Evolutionary conservation across 345 rosid species (phyloP).

Genomic region (Eucalyptus microcorys): DNA sequence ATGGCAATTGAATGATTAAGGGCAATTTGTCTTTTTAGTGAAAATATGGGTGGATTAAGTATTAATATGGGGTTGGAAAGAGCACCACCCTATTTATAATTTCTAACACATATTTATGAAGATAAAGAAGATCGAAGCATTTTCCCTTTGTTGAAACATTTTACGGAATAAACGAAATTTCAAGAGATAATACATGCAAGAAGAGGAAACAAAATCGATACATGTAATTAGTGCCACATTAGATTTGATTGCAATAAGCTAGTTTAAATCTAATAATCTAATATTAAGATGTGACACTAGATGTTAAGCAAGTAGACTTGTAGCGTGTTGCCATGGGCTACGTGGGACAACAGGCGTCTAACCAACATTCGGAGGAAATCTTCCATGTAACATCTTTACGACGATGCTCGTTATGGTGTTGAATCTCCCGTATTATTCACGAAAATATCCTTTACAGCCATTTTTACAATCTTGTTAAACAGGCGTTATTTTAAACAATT

Average conservation of each 20-base stretch:
- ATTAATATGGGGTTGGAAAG: no score
- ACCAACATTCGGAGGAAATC: neutral
- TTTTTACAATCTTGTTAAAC: neutral
- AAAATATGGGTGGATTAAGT: no score
- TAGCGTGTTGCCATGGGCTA: neutral
- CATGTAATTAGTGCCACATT: neutral
- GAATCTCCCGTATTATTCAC: neutral
- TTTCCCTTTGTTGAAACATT: neutral
- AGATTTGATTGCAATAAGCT: neutral
- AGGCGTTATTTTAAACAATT: fast-evolving
- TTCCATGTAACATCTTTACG: neutral
- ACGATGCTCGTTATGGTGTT: neutral
- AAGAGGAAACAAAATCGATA: neutral
- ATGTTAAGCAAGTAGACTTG: neutral
- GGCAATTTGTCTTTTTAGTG: no score
- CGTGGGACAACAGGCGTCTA: neutral
- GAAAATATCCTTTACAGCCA: neutral
- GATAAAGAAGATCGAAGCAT: neutral
- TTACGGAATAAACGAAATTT: neutral
- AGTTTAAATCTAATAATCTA: neutral
- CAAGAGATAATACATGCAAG: neutral
- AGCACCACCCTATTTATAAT: neutral
- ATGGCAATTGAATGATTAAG: no score
- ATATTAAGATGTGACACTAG: neutral
- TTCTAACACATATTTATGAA: neutral